Percentiles rank a stretch among this genome's conserved stretches.
Evolutionary conservation across 306 rosid genomes (phyloP).

Genomic region (Vigna angularis): DNA sequence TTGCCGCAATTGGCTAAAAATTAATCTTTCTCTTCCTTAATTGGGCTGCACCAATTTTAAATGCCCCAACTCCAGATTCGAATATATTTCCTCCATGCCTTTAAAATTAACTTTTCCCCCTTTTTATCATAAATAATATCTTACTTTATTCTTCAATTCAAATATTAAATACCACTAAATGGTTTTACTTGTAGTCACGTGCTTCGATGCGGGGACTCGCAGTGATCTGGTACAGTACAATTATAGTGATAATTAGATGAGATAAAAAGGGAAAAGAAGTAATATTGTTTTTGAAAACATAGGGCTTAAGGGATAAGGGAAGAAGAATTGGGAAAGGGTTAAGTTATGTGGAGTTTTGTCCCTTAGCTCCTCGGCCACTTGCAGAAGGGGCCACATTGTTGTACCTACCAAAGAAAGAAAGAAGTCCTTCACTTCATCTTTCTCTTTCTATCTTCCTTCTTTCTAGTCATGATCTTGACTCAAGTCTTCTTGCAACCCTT

Average conservation of each 20-base stretch:
- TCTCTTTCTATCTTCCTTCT: not conserved
- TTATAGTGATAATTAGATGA: not conserved
- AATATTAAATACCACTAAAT: not conserved
- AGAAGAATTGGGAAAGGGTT: constrained; percentile 4
- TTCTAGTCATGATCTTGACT: constrained; percentile 44
- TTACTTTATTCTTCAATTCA: not conserved
- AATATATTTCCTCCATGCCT: not conserved
- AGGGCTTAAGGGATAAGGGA: constrained; percentile 32
- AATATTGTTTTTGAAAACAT: not conserved
- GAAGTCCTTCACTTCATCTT: not conserved
- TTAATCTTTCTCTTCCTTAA: not conserved
- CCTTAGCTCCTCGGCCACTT: constrained; percentile 33
- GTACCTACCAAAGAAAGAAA: constrained; percentile 41
- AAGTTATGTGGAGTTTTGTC: constrained; percentile 36
- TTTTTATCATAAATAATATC: not conserved
- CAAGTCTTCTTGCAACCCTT: constrained; percentile 40
- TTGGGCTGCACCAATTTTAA: not conserved
- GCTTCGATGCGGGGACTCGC: constrained; percentile 2
- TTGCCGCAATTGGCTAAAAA: constrained; percentile 19
- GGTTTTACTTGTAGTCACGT: not conserved
- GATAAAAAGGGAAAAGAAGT: not conserved
- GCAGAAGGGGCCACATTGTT: constrained; percentile 31
- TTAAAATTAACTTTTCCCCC: not conserved
- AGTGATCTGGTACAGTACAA: not conserved
- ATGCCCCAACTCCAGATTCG: constrained; percentile 12